phyloP scores from a whole-genome alignment of 2,329 filamentous ascomycete genomes.

The Hypoxylon sp. region DNA sequence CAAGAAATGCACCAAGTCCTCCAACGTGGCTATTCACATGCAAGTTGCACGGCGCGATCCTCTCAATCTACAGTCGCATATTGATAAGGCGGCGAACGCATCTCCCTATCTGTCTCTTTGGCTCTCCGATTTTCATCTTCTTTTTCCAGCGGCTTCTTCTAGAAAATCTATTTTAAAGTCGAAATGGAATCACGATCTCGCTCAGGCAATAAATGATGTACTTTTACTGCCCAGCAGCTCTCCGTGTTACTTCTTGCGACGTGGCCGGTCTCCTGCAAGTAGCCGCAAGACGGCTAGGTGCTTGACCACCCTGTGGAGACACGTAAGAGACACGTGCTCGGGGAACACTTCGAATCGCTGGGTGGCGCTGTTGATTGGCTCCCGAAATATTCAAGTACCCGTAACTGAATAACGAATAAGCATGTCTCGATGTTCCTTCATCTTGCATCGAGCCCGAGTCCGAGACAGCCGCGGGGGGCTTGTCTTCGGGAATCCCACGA shows the following conservation, averaged over 20 bases:
- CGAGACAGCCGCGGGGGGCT: constrained; percentile 5
- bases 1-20: background rate
- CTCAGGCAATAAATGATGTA: constrained; percentile 9
- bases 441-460: constrained; percentile 24
- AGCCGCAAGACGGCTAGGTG: constrained; percentile 22
- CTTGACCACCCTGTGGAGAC: constrained; percentile 17
- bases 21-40: background rate
- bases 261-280: constrained; percentile 28
- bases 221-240: background rate
- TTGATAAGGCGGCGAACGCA: constrained; percentile 16
- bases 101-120: constrained; percentile 1
- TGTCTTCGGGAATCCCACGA: constrained; percentile 17
- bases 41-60: constrained; percentile 7
- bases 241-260: constrained; percentile 10
- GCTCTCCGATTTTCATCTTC: constrained; percentile 3
- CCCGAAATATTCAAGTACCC: background rate
- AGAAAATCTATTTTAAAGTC: background rate
- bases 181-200: constrained; percentile 2
- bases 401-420: constrained; percentile 7
- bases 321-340: constrained; percentile 17
- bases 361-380: background rate
- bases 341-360: background rate
- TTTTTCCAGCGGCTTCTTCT: background rate
- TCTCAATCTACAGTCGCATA: constrained; percentile 23
- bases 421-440: constrained; percentile 17